Evolutionary conservation across 345 rosid genomes (phyloP), one percentile per base, ranked within the genome.

Genomic region (Salix udensis): DNA sequence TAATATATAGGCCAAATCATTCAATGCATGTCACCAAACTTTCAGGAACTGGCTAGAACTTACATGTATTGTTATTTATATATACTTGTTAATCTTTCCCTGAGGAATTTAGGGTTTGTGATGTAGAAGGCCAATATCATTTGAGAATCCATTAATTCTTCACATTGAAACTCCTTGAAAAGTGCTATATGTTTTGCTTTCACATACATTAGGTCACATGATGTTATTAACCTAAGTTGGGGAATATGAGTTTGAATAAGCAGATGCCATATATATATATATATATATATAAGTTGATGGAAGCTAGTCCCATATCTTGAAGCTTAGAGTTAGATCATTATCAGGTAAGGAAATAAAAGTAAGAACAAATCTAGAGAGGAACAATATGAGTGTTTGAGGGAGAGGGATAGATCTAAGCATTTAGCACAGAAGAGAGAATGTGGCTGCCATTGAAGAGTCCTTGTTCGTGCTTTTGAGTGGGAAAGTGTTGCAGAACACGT

Each of bases 21-120:
- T 46, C 14, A 46, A 42, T 42, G 13, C 23, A 9, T 53, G 60
- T 9, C 64, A 23, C 64, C 64, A 58, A 36, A 58, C 14, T 23
- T 58, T 58, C 4, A 58, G 64, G 64, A 12, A 58, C 28, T 23
- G 4, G 64, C 14, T 58, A n/a, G 64, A 58, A 1, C 2, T 58
- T 58, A 26, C 9, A 10, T 23, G 0, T 58, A 10, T 58, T 58
- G 26, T 58, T 10, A n/a, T 23, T n/a, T 58, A 24, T 23, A 58
- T 58, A 24, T 23, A 58, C 2, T 58, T 58, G 31, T 42, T 12
- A 7, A 14, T 26, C 12, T 34, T 34, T 58, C 31, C 53, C 46
- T 64, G 69, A 44, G n/a, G 42, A 46, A 31, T 24, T 34, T 74
- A 74, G 71, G 58, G 64, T 74, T 74, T 50, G 40, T 70, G 23